Conservation (phyloP, 2,329 filamentous ascomycete genomes). For the Dothideomycetes sp. region DNA sequence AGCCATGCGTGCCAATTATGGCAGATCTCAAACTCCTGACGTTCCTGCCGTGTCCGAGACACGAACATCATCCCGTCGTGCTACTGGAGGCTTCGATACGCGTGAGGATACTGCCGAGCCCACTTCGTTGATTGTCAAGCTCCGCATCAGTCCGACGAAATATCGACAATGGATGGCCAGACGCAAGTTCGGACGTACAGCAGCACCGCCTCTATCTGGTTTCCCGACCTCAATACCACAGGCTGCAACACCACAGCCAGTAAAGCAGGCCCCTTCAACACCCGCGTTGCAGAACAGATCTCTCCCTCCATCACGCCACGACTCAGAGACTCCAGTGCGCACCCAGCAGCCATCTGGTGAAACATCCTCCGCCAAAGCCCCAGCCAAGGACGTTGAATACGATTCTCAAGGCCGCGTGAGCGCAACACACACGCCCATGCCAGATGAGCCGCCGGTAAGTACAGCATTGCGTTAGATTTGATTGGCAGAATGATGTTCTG, state of each 20-base stretch:
- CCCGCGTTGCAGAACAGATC: conserved; percentile 8
- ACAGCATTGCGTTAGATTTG: conserved; percentile 2
- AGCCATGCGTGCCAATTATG: conserved; percentile 62
- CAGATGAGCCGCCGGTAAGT: conserved; percentile 54
- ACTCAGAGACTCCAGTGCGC: conserved; percentile 5
- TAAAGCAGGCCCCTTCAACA: conserved; percentile 17
- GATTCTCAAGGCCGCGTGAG: conserved; percentile 49
- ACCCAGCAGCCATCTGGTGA: conserved; percentile 1
- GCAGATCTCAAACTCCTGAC: conserved; percentile 86
- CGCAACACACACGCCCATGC: conserved; percentile 48
- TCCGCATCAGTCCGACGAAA: conserved; percentile 63
- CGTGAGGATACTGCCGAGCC: conserved; percentile 78
- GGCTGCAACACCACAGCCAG: conserved; percentile 33
- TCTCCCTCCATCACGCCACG: not conserved
- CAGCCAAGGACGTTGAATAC: conserved; percentile 15
- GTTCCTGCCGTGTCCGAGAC: conserved; percentile 61
- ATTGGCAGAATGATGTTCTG: too few species aligned
- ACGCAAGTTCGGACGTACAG: conserved; percentile 29
- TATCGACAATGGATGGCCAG: conserved; percentile 56
- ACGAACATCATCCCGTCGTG: conserved; percentile 50
- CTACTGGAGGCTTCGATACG: conserved; percentile 42
- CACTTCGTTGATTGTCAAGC: conserved; percentile 62
- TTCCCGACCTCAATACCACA: conserved; percentile 33
- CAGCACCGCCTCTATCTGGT: conserved; percentile 18
- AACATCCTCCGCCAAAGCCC: conserved; percentile 5